These are phyloP conservation scores for Alternaria consortialis DNA, from an alignment of 2,329 filamentous ascomycete species.

Conservation along the genomic window DNA sequence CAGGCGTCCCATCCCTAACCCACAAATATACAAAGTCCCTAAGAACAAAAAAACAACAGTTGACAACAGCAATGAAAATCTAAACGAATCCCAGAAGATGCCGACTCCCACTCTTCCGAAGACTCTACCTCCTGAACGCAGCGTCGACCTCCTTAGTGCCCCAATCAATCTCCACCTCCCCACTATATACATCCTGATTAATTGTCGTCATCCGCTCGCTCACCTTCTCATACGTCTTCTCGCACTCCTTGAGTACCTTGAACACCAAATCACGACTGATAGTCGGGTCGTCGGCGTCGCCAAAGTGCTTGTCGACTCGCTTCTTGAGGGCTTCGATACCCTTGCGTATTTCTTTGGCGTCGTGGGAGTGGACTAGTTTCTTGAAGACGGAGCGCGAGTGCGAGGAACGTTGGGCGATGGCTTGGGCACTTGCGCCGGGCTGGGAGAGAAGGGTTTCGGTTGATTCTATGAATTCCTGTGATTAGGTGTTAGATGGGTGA, in stretches of 20 bases:
- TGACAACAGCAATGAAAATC: not conserved
- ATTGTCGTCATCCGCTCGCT: constrained; percentile 59
- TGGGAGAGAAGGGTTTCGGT: constrained; percentile 76
- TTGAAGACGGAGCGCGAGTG: constrained; percentile 85
- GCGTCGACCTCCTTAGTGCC: constrained; percentile 38
- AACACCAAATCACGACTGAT: constrained; percentile 67
- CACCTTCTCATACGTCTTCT: constrained; percentile 63
- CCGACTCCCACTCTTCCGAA: constrained; percentile 27
- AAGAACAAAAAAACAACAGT: constrained; percentile 6
- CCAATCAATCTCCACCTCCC: constrained; percentile 56
- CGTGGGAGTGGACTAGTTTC: constrained; percentile 82
- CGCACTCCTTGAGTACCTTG: constrained; percentile 69
- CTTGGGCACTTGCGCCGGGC: constrained; percentile 58
- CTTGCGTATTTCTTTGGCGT: constrained; percentile 84
- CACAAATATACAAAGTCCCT: constrained; percentile 10
- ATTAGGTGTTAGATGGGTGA: constrained; percentile 16
- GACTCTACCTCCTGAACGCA: constrained; percentile 42
- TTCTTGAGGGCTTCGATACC: constrained; percentile 91
- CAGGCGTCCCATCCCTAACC: not conserved
- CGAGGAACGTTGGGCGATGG: constrained; percentile 80
- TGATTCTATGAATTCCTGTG: constrained; percentile 83
- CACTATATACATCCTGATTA: constrained; percentile 57
- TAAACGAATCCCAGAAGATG: constrained; percentile 16
- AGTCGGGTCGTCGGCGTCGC: constrained; percentile 80
- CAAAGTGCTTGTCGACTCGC: constrained; percentile 96